Evolutionary conservation across 768 basidiomycete species (phyloP), one percentile per base, ranked within the genome.

Genomic region (Mycena maculata): DNA sequence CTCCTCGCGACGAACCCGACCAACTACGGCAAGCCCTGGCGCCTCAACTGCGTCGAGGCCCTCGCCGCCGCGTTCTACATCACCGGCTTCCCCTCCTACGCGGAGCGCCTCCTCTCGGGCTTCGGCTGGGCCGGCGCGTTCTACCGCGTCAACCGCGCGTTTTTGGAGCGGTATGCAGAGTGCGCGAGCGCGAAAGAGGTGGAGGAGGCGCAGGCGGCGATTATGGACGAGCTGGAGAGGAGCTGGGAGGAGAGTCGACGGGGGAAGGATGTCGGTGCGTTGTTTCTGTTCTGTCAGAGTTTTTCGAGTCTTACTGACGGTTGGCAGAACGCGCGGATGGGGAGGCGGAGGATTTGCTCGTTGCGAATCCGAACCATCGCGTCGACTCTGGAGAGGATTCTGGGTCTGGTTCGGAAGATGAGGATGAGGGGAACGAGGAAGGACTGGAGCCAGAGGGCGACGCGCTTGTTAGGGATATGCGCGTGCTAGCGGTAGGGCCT

Each of bases 1-100:
- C 87, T 99, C 22, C 78, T 99, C 47, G 98, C 98, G 0, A 92
- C 95, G 0, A 99, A 99, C 77, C 96, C 97, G 0, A 95, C 95
- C 12, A 99, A 99, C 79, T 99, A 99, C 72, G 98, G 98, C 12
- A 96, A 95, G 77, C 98, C 98, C 0, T 98, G 96, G 95, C 84
- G 92, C 53, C 83, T 99, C 42, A 98, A 97, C 73, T 98, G 97
- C 69, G 96, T 94, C 30, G 96, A 97, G 78, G 94, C 94, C 0
- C 85, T 98, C 6, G 96, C 98, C 0, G 98, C 97, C 0, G 92
- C 95, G 0, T 96, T 99, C 72, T 98, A 94, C 77, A 92, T 99
- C 72, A 92, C 94, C 0, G 95, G 96, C 0, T 94, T 95, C 67
- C 86, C 92, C 70, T 75, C 84, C 0, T 91, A 95, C 74, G 96